Base-by-base conservation (phyloP, 2,329 filamentous ascomycete species). In the Didymella keratinophila region DNA sequence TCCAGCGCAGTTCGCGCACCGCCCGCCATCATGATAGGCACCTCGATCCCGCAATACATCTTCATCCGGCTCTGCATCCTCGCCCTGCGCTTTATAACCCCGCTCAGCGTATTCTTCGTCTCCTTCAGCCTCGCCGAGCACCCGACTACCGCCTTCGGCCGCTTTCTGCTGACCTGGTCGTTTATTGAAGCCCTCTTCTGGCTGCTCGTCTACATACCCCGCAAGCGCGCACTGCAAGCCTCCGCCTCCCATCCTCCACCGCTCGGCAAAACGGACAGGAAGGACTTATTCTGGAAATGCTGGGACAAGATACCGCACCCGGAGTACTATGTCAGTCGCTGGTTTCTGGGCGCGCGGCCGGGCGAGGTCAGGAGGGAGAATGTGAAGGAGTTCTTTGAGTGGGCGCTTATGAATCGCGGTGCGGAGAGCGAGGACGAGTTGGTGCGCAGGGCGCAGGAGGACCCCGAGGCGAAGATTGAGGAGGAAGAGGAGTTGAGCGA, bases 301-400 rank as follows among this genome's bases (percentile, higher is more conserved):
- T 78, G 83, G 58, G 77, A 76, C 30, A 85, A 83, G 64, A 80
- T 89, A 4, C 78, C 83, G 0, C 82, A 87, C 61, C 77, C 80
- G 0, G 83, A 85, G 52, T 73, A 74, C 21, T 91, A 89, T 67
- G 63, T 92, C 41, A 80, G 78, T 47, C 80, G 81, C 59, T 92
- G 89, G 89, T 90, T 91, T 63, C 78, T 87, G n/a, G 85, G 84
- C 30, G 85, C 87, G 1, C 78, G 82, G 10, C 56, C 79, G 1
- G 72, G 78, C 18, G 86, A 88, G 32, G 86, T 92, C 53, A 80
- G 82, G 43, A 79, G 83, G n/a, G 87, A 90, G n/a, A 90, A 91
- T 66, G 75, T 91, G 51, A 82, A 81, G 63, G 86, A 89, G 61
- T 91, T 90, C 65, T 73, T 89, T 21, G 78, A 84, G 9, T 92